Percentiles rank a stretch among this genome's conserved stretches.
Evolutionary conservation across 768 basidiomycete genomes (phyloP).

Genomic region (Clitopilus hobsonii): DNA sequence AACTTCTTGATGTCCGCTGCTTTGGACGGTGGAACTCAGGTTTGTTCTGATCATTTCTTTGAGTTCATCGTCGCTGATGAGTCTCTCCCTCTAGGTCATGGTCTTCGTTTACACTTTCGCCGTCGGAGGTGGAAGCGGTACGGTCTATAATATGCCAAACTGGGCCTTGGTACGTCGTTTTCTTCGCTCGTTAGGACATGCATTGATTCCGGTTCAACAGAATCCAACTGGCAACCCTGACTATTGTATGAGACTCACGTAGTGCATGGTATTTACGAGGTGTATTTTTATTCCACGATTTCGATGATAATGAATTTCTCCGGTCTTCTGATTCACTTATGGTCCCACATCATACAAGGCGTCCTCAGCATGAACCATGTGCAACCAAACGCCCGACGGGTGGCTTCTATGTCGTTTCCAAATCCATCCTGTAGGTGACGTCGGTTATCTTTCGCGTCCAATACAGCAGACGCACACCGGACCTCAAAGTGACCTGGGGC

Average conservation of each 20-base stretch:
- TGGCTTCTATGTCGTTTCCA: too few species aligned
- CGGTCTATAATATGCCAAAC: constrained; percentile 26
- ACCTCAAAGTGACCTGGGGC: too few species aligned
- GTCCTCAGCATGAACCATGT: too few species aligned
- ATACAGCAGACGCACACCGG: too few species aligned
- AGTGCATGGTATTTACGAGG: not conserved
- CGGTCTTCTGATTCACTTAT: too few species aligned
- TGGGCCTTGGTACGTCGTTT: constrained; percentile 32
- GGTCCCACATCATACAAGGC: too few species aligned
- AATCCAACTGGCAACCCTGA: constrained; percentile 11
- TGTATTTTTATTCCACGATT: not conserved
- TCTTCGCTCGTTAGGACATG: not conserved
- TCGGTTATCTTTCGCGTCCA: too few species aligned
- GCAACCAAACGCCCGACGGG: too few species aligned
- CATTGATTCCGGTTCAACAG: not conserved
- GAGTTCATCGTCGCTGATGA: constrained; percentile 17
- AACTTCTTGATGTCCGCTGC: constrained; percentile 50
- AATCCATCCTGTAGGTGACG: too few species aligned
- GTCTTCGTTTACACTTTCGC: constrained; percentile 41
- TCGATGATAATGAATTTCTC: not conserved
- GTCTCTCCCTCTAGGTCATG: constrained; percentile 25
- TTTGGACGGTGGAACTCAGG: constrained; percentile 48
- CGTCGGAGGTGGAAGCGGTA: constrained; percentile 38
- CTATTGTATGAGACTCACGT: constrained; percentile 11
- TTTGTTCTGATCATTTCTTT: constrained; percentile 24